Evolutionary conservation across 345 rosid species (phyloP), one percentile per base, ranked within the genome.

Genomic region (Cardamine resedifolia): DNA sequence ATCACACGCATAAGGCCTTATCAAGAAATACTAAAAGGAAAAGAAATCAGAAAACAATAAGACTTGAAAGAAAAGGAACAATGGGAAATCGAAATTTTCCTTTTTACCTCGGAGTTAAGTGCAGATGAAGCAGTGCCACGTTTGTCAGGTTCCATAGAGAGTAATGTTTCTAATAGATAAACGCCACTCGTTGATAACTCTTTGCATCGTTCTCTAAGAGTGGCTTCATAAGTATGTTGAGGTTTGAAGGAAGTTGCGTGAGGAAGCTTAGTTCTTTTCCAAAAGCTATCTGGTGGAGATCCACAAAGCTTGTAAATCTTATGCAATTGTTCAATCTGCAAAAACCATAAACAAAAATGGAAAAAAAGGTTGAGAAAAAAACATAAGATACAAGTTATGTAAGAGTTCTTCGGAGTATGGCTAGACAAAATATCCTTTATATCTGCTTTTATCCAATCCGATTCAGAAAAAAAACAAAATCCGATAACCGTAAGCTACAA

Each of bases 241-340:
- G 90, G 86, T 49, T 66, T 86, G 51, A 86, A 90, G 76, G 85
- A 78, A 10, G 88, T 78, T 47, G 84, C 84, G 31, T 83, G 87
- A 36, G 87, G 82, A 78, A 90, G 78, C 77, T 77, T 83, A 24
- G 52, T 59, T 68, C 55, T 83, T 66, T 80, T 86, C 92, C 96
- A 87, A 47, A 72, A 90, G 38, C 82, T 83, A 41, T 90, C 96
- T 6, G 82, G 58, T 56, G 96, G 96, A 28, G 92, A 87, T 38
- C 96, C 96, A 58, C 92, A 90, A 19, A 87, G 87, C 77, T 79
- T 86, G 76, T 87, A 90, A 52, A 87, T 85, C 72, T 90, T 90
- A 74, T 90, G 96, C 41, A 90, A 55, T 72, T 90, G 96, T 68
- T 90, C 96, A 44, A 89, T 89, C 94, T 88, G 76, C 23, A 53